Conservation (phyloP, 495 filamentous ascomycete genomes). For the Apodospora peruviana region DNA sequence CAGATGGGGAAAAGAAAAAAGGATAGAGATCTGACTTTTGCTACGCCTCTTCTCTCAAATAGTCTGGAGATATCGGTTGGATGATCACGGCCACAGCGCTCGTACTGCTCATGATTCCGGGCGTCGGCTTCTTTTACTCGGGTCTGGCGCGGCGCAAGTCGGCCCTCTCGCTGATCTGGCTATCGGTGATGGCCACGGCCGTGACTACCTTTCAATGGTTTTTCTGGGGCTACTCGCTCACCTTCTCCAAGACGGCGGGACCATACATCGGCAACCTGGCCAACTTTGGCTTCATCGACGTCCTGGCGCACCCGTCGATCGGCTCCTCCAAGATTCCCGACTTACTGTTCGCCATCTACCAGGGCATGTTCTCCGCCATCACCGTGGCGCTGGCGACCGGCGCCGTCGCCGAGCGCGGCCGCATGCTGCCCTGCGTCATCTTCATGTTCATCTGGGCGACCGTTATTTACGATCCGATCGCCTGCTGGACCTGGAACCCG, state of each 20-base stretch:
- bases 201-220: conserved; percentile 96
- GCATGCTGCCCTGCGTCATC: conserved; percentile 89
- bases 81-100: conserved; percentile 81
- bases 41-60: not conserved
- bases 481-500: conserved; percentile 97
- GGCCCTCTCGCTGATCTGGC: conserved; percentile 88
- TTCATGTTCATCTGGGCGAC: conserved; percentile 98
- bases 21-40: not conserved
- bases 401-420: conserved; percentile 83
- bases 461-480: conserved; percentile 89
- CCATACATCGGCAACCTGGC: conserved; percentile 75
- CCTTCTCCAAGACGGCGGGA: conserved; percentile 83
- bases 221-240: conserved; percentile 94
- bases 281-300: conserved; percentile 80
- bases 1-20: not conserved
- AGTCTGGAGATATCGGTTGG: conserved; percentile 88
- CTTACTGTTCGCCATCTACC: conserved; percentile 86
- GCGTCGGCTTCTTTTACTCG: conserved; percentile 97
- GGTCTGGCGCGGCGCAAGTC: conserved; percentile 92
- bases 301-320: conserved; percentile 70
- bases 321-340: conserved; percentile 75
- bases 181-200: conserved; percentile 86
- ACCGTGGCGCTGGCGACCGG: conserved; percentile 90
- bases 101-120: conserved; percentile 95
- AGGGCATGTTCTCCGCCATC: conserved; percentile 94